Evolutionary conservation across 805 yeast species (phyloP), one percentile per base, ranked within the genome.

Genomic region (Cyberlindnera subsufficiens): DNA sequence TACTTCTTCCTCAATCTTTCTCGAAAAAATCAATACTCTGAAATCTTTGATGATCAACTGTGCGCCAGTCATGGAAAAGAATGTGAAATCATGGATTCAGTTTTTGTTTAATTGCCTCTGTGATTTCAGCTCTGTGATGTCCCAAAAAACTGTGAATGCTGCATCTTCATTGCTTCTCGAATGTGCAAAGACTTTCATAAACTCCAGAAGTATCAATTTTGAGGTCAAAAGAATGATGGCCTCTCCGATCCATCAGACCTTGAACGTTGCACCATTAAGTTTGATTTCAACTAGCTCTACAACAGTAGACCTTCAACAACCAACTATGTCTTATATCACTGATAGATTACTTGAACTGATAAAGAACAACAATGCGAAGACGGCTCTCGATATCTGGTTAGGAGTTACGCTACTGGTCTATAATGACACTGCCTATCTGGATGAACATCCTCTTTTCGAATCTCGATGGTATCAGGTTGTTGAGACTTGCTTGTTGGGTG

Each of bases 1-100:
- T 30, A 50, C 42, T 25, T 56, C 62, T 1, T 37, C 47, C 3
- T 51, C 60, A 0, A 35, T 58, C 18, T 30, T 51, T 0, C 40
- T 38, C 13, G 62, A 58, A 39, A 55, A 50, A 40, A 32, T 58
- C 7, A 42, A 45, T 27, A 42, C 56, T 5, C 30, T 58, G 15
- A 58, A 44, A 34, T 45, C 54, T 4, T 32, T 56, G 7, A 39
- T 58, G 1, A 10, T 36, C 2, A 40, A 46, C 20, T 44, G 43
- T 38, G 30, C 60, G 2, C 13, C 45, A 7, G 49, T 58, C 51
- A 58, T 58, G 62, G 60, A 54, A 36, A 58, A 55, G 36, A 53
- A 56, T 30, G 50, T 50, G 14, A 53, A 55, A 32, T 37, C 38
- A 14, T 58, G 62, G 62, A 6, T 55, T 3, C 40, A 46, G 0